phyloP scores from a whole-genome alignment of 2,329 filamentous ascomycete genomes.

The Phialemonium atrogriseum region DNA sequence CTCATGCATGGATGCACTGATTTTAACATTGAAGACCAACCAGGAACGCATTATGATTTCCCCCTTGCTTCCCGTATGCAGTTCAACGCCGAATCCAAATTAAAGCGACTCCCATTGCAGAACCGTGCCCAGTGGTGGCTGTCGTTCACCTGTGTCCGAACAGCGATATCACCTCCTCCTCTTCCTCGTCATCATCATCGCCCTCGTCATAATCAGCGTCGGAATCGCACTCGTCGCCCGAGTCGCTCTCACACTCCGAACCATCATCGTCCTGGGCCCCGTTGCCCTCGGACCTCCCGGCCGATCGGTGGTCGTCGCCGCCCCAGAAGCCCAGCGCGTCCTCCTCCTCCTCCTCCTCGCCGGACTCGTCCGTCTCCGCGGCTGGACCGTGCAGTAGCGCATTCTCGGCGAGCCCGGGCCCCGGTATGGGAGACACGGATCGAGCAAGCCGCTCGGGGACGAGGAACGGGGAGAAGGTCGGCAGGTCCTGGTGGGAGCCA shows the following conservation, averaged over 20 bases:
- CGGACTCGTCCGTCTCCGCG: constrained; percentile 12
- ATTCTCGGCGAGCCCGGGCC: no score
- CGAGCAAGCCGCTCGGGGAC: constrained; percentile 33
- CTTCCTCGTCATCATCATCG: constrained; percentile 35
- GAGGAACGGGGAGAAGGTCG: constrained; percentile 18
- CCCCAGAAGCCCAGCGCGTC: constrained; percentile 54
- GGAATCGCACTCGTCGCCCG: constrained; percentile 38
- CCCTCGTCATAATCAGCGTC: constrained; percentile 36
- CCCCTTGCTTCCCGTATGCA: no score
- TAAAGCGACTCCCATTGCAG: no score
- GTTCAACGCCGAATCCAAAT: no score
- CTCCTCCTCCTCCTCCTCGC: constrained; percentile 40
- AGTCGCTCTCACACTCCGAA: no score
- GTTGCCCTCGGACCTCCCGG: constrained; percentile 27
- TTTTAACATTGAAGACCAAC: no score
- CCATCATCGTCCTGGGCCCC: constrained; percentile 31
- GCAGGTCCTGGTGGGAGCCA: constrained; percentile 21
- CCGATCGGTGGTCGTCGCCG: constrained; percentile 29
- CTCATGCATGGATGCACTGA: no score
- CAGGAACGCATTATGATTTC: no score
- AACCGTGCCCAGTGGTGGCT: constrained; percentile 2
- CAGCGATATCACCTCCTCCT: constrained; percentile 42
- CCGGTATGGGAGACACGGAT: constrained; percentile 31
- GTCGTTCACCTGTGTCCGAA: constrained; percentile 37
- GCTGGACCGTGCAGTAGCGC: neutral